Conservation (phyloP, 2,329 filamentous ascomycete genomes). For the Scytalidium lignicola region DNA sequence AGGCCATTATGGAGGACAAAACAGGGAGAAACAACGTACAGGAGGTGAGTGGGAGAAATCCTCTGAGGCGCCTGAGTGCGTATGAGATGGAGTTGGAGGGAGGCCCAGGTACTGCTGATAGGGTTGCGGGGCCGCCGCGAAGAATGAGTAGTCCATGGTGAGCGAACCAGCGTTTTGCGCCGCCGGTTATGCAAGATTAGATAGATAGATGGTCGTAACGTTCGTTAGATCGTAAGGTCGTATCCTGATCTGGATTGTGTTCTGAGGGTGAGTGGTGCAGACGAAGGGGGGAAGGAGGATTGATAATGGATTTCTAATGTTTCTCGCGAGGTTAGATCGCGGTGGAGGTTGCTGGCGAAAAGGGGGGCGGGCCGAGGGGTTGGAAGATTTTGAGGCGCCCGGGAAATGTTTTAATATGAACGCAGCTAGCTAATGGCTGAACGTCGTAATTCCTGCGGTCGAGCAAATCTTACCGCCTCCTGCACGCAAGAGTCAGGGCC, state of each 20-base stretch:
- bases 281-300: not conserved
- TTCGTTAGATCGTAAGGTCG: not conserved
- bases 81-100: conserved; percentile 31
- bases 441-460: too few relatives aligned
- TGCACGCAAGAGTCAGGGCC: too few relatives aligned
- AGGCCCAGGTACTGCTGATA: conserved; percentile 45
- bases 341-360: not conserved
- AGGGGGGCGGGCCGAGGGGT: not conserved
- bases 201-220: too few relatives aligned
- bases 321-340: not conserved
- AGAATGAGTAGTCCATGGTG: conserved; percentile 54
- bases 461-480: too few relatives aligned
- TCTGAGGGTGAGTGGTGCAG: not conserved
- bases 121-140: conserved; percentile 34
- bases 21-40: conserved; percentile 25
- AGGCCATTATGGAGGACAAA: not conserved
- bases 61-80: conserved; percentile 32
- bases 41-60: conserved; percentile 39
- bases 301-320: not conserved
- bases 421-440: too few relatives aligned
- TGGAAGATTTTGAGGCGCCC: not conserved
- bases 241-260: not conserved
- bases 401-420: too few relatives aligned
- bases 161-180: conserved; percentile 4
- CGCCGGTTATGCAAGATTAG: conserved; percentile 11